Percentiles rank a stretch among this genome's conserved stretches.
These are phyloP conservation scores for Nigrospora osmanthi DNA, from an alignment of 2,329 filamentous ascomycete species.

Conservation along the genomic window DNA sequence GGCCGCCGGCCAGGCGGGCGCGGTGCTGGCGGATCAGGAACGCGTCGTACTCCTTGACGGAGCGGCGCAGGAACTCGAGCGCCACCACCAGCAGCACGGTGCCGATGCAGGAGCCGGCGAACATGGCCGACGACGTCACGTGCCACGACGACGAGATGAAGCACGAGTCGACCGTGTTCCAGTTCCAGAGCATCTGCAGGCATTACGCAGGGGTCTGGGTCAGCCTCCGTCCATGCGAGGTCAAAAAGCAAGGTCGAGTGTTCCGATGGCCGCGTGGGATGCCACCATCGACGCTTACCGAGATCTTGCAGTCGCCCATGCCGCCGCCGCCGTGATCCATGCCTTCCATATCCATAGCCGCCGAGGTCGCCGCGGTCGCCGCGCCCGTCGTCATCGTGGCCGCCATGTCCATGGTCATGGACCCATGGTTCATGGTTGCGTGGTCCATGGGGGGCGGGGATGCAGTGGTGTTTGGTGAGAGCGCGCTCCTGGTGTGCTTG, in stretches of 20 bases:
- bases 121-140: constrained; percentile 60
- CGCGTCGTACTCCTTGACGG: constrained; percentile 64
- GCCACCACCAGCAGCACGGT: constrained; percentile 65
- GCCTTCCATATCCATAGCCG: neutral
- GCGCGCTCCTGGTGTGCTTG: too few relatives aligned
- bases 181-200: constrained; percentile 71
- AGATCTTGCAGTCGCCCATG: constrained; percentile 11
- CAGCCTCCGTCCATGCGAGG: too few relatives aligned
- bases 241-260: too few relatives aligned
- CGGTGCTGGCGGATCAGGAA: constrained; percentile 40
- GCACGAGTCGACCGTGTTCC: constrained; percentile 64
- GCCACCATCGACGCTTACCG: constrained; percentile 9
- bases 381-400: neutral
- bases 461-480: too few relatives aligned
- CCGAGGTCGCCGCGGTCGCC: constrained; percentile 3
- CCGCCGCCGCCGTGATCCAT: constrained; percentile 5
- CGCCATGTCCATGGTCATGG: constrained; percentile 4
- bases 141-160: constrained; percentile 70
- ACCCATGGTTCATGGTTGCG: constrained; percentile 6
- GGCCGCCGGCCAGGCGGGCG: too few relatives aligned
- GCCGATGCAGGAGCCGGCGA: constrained; percentile 74
- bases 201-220: neutral
- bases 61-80: constrained; percentile 66
- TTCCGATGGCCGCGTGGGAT: neutral
- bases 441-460: too few relatives aligned